A percentile compares a stretch with the other conserved stretches of the same genome.
phyloP scores from a whole-genome alignment of 2,329 filamentous ascomycete species.

The Pseudophaeomoniella oleicola region DNA sequence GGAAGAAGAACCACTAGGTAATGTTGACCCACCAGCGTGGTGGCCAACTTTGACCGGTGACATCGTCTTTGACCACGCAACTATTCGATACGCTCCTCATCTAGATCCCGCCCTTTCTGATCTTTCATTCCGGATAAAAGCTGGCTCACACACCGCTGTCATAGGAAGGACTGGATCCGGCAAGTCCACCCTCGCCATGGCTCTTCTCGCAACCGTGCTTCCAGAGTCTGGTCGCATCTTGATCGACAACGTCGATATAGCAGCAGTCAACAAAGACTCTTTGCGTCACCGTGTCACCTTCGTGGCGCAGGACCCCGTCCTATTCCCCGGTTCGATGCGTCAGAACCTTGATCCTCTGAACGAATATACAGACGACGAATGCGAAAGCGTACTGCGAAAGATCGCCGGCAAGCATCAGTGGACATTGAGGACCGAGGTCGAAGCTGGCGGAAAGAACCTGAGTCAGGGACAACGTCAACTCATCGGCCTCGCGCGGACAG shows the following conservation, averaged over 20 bases:
- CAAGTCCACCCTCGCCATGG: constrained; percentile 61
- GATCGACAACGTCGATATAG: constrained; percentile 47
- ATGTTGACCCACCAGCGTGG: constrained; percentile 52
- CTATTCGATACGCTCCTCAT: constrained; percentile 63
- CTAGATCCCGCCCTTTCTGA: constrained; percentile 58
- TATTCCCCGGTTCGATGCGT: constrained; percentile 48
- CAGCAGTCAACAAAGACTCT: constrained; percentile 42
- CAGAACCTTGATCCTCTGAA: constrained; percentile 48
- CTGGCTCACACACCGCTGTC: constrained; percentile 63
- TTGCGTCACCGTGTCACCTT: constrained; percentile 51
- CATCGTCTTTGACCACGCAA: constrained; percentile 63
- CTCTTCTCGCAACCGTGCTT: constrained; percentile 41
- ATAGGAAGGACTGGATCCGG: constrained; percentile 69
- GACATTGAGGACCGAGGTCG: constrained; percentile 40
- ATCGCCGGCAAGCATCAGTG: constrained; percentile 40
- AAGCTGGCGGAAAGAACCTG: constrained; percentile 46
- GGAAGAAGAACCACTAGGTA: constrained; percentile 57
- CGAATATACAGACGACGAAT: constrained; percentile 41
- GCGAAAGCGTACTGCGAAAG: constrained; percentile 36
- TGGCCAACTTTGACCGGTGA: constrained; percentile 64
- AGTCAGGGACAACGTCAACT: constrained; percentile 53
- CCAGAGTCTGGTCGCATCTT: constrained; percentile 41
- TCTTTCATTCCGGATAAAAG: constrained; percentile 60
- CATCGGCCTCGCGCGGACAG: constrained; percentile 48
- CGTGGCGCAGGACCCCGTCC: constrained; percentile 51